Conservation (phyloP, 257 asterid genomes). For the Scutellaria baicalensis region DNA sequence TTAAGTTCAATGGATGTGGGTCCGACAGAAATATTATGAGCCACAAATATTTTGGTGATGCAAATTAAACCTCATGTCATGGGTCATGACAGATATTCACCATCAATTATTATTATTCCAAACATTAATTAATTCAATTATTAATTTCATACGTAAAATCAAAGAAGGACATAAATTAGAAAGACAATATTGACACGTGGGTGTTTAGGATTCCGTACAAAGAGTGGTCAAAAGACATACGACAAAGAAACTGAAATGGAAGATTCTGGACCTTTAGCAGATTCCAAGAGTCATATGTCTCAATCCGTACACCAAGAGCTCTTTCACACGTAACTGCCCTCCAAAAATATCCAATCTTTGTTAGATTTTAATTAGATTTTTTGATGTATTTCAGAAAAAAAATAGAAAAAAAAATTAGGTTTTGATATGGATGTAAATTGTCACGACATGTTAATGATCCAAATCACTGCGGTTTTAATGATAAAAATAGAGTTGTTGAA, state of each 20-base stretch:
- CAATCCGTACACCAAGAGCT: neutral
- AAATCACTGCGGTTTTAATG: no score
- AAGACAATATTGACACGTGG: no score
- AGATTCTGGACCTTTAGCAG: neutral
- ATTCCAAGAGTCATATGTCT: constrained; percentile 4
- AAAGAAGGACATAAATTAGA: no score
- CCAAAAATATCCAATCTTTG: neutral
- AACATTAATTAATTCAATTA: no score
- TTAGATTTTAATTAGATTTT: neutral
- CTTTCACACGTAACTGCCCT: neutral
- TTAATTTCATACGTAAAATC: neutral
- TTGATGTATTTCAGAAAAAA: no score
- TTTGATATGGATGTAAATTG: no score
- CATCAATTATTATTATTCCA: no score
- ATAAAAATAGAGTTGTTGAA: no score
- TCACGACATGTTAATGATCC: no score
- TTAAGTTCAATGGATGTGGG: neutral
- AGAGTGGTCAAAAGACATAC: neutral
- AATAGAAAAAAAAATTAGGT: no score
- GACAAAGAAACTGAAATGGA: neutral
- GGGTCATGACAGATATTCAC: neutral
- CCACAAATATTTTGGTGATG: neutral
- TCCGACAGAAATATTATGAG: neutral
- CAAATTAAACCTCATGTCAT: neutral
- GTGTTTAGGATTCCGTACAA: neutral